Evolutionary conservation across 2,329 filamentous ascomycete species (phyloP).

Genomic region (Sporothrix brunneoviolacea): DNA sequence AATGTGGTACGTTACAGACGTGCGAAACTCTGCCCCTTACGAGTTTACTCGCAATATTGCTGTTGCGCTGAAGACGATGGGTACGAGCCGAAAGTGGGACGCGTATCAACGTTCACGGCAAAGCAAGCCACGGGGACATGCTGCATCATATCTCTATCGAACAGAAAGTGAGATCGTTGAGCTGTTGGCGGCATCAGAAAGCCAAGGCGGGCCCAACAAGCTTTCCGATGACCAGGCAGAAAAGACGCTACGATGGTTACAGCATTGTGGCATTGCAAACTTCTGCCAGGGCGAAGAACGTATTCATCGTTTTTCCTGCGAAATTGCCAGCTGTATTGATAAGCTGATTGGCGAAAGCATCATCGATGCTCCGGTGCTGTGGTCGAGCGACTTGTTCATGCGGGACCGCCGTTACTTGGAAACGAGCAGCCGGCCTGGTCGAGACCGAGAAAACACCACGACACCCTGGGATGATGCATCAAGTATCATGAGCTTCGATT

Average conservation of each 20-base stretch:
- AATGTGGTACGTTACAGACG: conserved; percentile 98
- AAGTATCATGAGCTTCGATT: conserved; percentile 47
- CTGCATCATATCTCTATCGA: conserved; percentile 64
- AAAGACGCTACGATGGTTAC: conserved; percentile 75
- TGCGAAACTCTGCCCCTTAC: conserved; percentile 82
- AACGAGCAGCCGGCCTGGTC: conserved; percentile 28
- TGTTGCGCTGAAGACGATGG: conserved; percentile 86
- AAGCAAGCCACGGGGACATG: conserved; percentile 40
- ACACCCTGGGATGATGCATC: conserved; percentile 45
- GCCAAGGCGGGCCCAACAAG: conserved; percentile 88
- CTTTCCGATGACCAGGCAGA: conserved; percentile 92
- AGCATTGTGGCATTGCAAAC: conserved; percentile 76
- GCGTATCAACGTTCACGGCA: conserved; percentile 44
- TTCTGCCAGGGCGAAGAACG: conserved; percentile 93
- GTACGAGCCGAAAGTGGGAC: conserved; percentile 40
- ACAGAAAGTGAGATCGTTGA: conserved; percentile 82
- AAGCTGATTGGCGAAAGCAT: conserved; percentile 81
- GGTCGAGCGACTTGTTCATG: conserved; percentile 84
- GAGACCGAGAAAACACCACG: conserved; percentile 40
- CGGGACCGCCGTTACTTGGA: conserved; percentile 64
- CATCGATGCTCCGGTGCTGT: conserved; percentile 77
- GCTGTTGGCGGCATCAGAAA: conserved; percentile 71
- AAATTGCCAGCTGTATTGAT: conserved; percentile 78
- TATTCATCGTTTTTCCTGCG: conserved; percentile 87
- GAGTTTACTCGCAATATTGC: conserved; percentile 82